These are phyloP conservation scores for Carex cristatella DNA, from an alignment of 176 grass and related monocot genomes.

Conservation along the genomic window DNA sequence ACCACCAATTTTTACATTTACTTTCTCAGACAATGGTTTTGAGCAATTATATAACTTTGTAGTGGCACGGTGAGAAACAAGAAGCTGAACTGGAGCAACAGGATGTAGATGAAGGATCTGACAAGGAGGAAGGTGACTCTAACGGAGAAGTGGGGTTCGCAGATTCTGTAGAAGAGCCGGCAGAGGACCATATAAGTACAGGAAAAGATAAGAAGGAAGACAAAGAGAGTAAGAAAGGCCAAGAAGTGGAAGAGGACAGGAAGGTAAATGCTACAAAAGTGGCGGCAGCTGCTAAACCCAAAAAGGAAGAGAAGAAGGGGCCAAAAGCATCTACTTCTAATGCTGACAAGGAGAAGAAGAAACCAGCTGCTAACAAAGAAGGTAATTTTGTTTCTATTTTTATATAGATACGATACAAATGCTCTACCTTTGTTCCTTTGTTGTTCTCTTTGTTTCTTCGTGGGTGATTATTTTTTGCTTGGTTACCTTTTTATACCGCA, in stretches of 20 bases:
- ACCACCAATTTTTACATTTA: background rate
- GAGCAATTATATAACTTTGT: background rate
- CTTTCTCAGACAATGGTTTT: background rate
- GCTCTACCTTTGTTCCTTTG: no score
- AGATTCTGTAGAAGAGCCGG: slow-evolving; percentile 50
- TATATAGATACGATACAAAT: no score
- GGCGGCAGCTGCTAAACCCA: slow-evolving; percentile 32
- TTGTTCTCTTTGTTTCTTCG: no score
- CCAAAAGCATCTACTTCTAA: slow-evolving; percentile 34
- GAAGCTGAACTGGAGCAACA: slow-evolving; percentile 50
- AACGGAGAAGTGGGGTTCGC: slow-evolving; percentile 37
- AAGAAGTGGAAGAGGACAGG: slow-evolving; percentile 6
- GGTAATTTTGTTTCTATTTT: no score
- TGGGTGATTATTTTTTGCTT: no score
- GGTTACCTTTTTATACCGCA: no score
- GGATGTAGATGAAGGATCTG: slow-evolving; percentile 42
- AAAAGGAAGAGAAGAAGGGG: slow-evolving; percentile 48
- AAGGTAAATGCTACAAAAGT: background rate
- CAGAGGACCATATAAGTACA: no score
- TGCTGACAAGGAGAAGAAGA: slow-evolving; percentile 34
- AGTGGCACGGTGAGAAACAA: slow-evolving; percentile 19
- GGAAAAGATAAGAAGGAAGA: no score
- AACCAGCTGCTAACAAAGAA: background rate
- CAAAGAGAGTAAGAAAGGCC: background rate
- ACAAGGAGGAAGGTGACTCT: slow-evolving; percentile 48